Percentiles rank a stretch among this genome's conserved stretches.
phyloP scores from a whole-genome alignment of 768 basidiomycete genomes.

The Mycena latifolia region DNA sequence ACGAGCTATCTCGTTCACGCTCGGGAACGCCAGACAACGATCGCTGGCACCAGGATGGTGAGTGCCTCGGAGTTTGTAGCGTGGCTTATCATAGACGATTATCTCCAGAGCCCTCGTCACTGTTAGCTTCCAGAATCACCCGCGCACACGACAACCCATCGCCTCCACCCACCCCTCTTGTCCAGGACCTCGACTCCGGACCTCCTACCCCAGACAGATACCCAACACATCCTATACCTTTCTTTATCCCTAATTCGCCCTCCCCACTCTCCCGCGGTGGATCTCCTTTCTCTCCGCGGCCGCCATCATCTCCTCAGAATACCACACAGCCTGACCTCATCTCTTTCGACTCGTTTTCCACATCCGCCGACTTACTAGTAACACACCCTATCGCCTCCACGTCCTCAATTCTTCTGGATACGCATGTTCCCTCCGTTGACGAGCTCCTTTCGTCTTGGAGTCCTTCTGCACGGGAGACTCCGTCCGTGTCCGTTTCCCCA shows the following conservation, averaged over 20 bases:
- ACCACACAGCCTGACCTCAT: slow-evolving; percentile 48
- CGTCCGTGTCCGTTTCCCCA: slow-evolving; percentile 17
- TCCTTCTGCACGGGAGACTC: slow-evolving; percentile 25
- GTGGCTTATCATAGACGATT: slow-evolving; percentile 28
- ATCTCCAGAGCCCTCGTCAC: slow-evolving; percentile 73
- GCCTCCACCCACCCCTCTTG: slow-evolving; percentile 60
- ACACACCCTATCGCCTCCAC: slow-evolving; percentile 33
- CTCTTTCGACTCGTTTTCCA: slow-evolving; percentile 57
- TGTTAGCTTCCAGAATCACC: slow-evolving; percentile 73
- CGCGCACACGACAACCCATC: slow-evolving; percentile 84
- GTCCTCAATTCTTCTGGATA: slow-evolving; percentile 22
- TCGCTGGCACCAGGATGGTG: slow-evolving; percentile 57
- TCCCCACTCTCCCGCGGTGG: slow-evolving; percentile 24
- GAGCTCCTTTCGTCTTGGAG: slow-evolving; percentile 42
- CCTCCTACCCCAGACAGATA: slow-evolving; percentile 27
- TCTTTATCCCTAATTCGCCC: slow-evolving; percentile 21
- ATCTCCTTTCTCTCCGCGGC: slow-evolving; percentile 25
- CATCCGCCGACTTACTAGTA: slow-evolving; percentile 37
- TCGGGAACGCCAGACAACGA: slow-evolving; percentile 65
- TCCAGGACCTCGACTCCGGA: slow-evolving; percentile 28
- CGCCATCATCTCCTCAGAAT: slow-evolving; percentile 19
- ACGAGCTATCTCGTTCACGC: slow-evolving; percentile 45
- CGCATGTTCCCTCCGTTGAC: slow-evolving; percentile 42
- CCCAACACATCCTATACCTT: slow-evolving; percentile 26
- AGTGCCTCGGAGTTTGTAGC: slow-evolving; percentile 39